These are phyloP conservation scores for Nakataea oryzae DNA, from an alignment of 2,329 filamentous ascomycete species.

Conservation along the genomic window DNA sequence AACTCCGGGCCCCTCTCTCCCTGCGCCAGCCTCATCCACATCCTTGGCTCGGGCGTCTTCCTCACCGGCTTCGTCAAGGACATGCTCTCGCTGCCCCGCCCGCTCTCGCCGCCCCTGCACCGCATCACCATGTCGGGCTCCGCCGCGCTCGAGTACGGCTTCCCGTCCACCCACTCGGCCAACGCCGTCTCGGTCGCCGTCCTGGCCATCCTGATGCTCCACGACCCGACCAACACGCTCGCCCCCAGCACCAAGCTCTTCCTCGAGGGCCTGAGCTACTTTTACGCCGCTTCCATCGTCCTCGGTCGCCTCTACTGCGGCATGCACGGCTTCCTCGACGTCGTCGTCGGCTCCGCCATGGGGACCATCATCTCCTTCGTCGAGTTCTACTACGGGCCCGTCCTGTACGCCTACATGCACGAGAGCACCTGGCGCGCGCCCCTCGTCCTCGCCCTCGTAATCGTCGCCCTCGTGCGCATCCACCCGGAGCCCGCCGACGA, in stretches of 20 bases:
- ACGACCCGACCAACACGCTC: slow-evolving; percentile 40
- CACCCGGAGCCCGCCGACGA: slow-evolving; percentile 95
- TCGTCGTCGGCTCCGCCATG: slow-evolving; percentile 67
- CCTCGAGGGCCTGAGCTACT: slow-evolving; percentile 63
- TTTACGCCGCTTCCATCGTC: slow-evolving; percentile 82
- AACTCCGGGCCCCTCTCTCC: background rate
- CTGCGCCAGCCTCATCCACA: slow-evolving; percentile 60
- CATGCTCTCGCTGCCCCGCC: slow-evolving; percentile 81
- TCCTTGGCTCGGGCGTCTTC: slow-evolving; percentile 70
- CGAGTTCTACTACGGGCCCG: slow-evolving; percentile 49
- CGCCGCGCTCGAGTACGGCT: slow-evolving; percentile 90
- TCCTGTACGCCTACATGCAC: slow-evolving; percentile 62
- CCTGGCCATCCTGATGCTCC: slow-evolving; percentile 61
- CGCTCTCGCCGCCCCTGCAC: slow-evolving; percentile 81
- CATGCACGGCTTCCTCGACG: slow-evolving; percentile 96
- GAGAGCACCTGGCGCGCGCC: slow-evolving; percentile 55
- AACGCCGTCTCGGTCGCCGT: slow-evolving; percentile 92
- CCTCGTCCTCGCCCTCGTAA: slow-evolving; percentile 49
- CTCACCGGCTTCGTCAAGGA: slow-evolving; percentile 93
- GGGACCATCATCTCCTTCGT: slow-evolving; percentile 55
- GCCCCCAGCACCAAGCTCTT: slow-evolving; percentile 45
- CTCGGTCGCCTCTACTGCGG: slow-evolving; percentile 91
- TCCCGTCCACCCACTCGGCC: slow-evolving; percentile 92
- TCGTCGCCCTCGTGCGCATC: slow-evolving; percentile 71
- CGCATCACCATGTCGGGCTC: slow-evolving; percentile 97